Evolutionary conservation across 2,329 filamentous ascomycete genomes (phyloP).

Genomic region (Epichloe gansuensis): DNA sequence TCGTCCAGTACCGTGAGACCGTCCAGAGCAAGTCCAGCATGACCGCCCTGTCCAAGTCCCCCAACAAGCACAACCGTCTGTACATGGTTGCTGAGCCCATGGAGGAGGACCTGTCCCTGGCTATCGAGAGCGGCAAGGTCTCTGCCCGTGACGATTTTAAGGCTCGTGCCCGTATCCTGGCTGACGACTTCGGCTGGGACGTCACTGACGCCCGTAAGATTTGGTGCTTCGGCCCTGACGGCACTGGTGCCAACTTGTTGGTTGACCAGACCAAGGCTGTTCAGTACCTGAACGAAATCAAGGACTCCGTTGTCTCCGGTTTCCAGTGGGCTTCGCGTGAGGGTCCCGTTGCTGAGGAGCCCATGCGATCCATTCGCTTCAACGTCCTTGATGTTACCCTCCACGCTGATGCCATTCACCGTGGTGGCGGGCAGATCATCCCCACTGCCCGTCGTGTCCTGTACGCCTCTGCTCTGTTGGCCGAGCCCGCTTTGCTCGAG

Average conservation of each 20-base stretch:
- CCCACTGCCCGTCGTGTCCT: constrained; percentile 95
- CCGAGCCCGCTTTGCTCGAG: constrained; percentile 84
- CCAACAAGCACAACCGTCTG: constrained; percentile 99
- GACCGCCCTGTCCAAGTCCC: constrained; percentile 95
- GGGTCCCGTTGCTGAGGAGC: constrained; percentile 96
- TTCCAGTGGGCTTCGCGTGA: constrained; percentile 99
- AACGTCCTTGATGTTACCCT: constrained; percentile 99
- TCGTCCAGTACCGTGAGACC: constrained; percentile 98
- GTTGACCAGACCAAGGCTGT: constrained; percentile 99
- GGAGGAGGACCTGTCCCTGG: constrained; percentile 77
- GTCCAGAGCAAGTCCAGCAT: constrained; percentile 77
- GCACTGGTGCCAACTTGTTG: constrained; percentile 92
- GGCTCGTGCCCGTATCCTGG: constrained; percentile 86
- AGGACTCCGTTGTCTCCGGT: constrained; percentile 98
- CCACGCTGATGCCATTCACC: constrained; percentile 98
- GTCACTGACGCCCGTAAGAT: constrained; percentile 99
- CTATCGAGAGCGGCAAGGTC: constrained; percentile 89
- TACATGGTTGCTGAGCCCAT: constrained; percentile 91
- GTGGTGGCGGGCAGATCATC: constrained; percentile 98
- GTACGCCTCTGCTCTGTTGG: constrained; percentile 83
- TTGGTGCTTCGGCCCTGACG: constrained; percentile 99
- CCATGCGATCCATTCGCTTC: constrained; percentile 93
- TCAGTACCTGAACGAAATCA: constrained; percentile 99
- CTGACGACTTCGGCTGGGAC: constrained; percentile 97
- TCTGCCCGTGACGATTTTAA: constrained; percentile 97